These are phyloP conservation scores for Pugionium dolabratum DNA, from an alignment of 345 rosid species.

Conservation along the genomic window DNA sequence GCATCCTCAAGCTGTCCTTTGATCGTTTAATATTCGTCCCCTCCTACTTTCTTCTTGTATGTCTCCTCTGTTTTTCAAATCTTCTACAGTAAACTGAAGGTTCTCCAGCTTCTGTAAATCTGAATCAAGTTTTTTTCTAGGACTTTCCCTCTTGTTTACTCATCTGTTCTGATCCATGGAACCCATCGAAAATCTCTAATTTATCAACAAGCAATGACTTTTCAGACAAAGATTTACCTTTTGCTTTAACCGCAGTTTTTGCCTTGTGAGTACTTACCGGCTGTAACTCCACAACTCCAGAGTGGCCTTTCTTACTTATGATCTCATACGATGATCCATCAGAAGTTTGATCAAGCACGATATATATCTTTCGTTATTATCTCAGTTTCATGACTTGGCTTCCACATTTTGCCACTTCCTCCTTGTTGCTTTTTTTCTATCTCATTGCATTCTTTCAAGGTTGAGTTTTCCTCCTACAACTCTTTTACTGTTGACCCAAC, in stretches of 20 bases:
- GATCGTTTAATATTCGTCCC: slow-evolving; percentile 59
- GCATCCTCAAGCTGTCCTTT: slow-evolving; percentile 87
- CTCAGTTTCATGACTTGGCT: slow-evolving; percentile 51
- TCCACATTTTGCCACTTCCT: slow-evolving; percentile 41
- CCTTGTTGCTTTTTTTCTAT: slow-evolving; percentile 45
- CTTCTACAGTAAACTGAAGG: slow-evolving; percentile 80
- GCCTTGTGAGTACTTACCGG: slow-evolving; percentile 49
- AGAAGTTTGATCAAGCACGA: slow-evolving; percentile 85
- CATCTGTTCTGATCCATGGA: slow-evolving; percentile 51
- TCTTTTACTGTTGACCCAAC: slow-evolving; percentile 49
- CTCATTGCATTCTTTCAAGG: slow-evolving; percentile 56
- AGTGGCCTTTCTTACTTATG: slow-evolving; percentile 55
- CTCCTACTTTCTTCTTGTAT: slow-evolving; percentile 54
- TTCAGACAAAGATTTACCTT: slow-evolving; percentile 51
- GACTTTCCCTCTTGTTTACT: slow-evolving; percentile 60
- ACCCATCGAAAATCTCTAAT: slow-evolving; percentile 58
- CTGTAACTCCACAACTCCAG: slow-evolving; percentile 55
- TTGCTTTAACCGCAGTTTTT: slow-evolving; percentile 35
- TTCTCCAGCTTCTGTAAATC: slow-evolving; percentile 80
- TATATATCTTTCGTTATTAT: slow-evolving; percentile 85
- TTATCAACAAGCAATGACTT: slow-evolving; percentile 69
- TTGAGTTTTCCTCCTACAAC: slow-evolving; percentile 59
- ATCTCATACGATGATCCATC: slow-evolving; percentile 76
- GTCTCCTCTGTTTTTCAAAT: slow-evolving; percentile 73
- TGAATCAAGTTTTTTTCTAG: slow-evolving; percentile 77